Evolutionary conservation across 2,329 filamentous ascomycete species (phyloP), one percentile per base, ranked within the genome.

Genomic region (Mycosphaerella arachidis): DNA sequence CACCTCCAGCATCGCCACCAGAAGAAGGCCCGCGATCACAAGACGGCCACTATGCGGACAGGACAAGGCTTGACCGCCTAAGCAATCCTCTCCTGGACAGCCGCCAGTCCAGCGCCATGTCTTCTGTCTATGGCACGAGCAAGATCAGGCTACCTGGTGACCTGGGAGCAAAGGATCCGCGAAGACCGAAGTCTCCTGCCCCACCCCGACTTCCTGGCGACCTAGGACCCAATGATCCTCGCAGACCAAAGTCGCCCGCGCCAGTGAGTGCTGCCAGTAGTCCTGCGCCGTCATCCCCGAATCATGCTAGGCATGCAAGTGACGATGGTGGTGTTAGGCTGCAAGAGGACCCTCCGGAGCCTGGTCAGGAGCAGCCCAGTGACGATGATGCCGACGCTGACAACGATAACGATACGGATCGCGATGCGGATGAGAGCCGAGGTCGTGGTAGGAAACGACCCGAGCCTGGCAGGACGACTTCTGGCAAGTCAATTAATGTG

Each of bases 121-220:
- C 71, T 35, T 64, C 67, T 3, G 67, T 69, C 1, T 72, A 66
- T 58, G 68, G 68, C 31, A 65, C 57, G 20, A 37, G 30, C 12
- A 68, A 68, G 45, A 66, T 73, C 10, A 62, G 65, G 30, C 63
- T 75, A n/a, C 73, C 73, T 7, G 73, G 73, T 18, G 73, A 75
- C 59, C 66, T 74, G 4, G 73, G 73, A 16, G 65, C 72, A 5
- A 71, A 66, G 40, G 73, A 74, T 58, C 72, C 72, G 6, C 63
- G 72, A 48, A 65, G 72, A 37, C 66, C 71, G 12, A 67, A 68
- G 33, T 73, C 71, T 1, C 72, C 72, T 18, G 68, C 67, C 4
- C 66, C 70, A 18, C 55, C 50, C 33, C 40, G 56, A 6, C 45
- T 72, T 4, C 71, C 71, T 48, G 71, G 71, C 20, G 71, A 73